These are phyloP conservation scores for Scleroderma citrinum DNA, from an alignment of 768 basidiomycete species.

Conservation along the genomic window DNA sequence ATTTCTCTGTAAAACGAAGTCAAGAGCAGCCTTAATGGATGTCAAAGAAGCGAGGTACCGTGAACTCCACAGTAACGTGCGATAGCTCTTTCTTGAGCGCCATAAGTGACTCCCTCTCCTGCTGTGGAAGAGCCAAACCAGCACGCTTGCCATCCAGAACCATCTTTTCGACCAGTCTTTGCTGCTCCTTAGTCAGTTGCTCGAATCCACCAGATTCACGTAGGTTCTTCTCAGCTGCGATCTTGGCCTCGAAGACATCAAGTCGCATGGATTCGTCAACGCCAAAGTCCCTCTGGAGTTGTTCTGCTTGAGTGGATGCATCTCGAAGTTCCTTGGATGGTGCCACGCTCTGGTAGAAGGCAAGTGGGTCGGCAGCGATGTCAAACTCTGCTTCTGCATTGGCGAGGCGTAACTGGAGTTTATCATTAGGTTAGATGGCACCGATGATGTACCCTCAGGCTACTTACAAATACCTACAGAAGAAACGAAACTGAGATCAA, in stretches of 20 bases:
- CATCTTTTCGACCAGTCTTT: conserved; percentile 78
- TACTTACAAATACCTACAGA: conserved; percentile 66
- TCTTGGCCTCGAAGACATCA: conserved; percentile 73
- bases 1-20: conserved; percentile 52
- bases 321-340: conserved; percentile 71
- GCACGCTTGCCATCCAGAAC: conserved; percentile 73
- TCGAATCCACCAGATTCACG: conserved; percentile 57
- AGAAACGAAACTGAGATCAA: neutral
- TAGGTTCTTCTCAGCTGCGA: conserved; percentile 63
- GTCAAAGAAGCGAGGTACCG: conserved; percentile 38
- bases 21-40: neutral
- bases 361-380: conserved; percentile 48
- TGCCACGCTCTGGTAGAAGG: conserved; percentile 82
- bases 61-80: conserved; percentile 71
- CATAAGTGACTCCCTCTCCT: conserved; percentile 51
- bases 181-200: conserved; percentile 57
- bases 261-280: conserved; percentile 78
- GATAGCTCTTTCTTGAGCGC: conserved; percentile 72
- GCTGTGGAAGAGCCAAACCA: conserved; percentile 67
- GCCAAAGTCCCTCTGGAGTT: conserved; percentile 59
- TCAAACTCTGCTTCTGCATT: conserved; percentile 52
- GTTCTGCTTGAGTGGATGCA: conserved; percentile 70
- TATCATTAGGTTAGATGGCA: conserved; percentile 15
- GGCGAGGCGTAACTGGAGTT: conserved; percentile 50
- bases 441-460: neutral